Base-by-base conservation (phyloP, 2,329 filamentous ascomycete species). In the Alternaria triticimaculans region DNA sequence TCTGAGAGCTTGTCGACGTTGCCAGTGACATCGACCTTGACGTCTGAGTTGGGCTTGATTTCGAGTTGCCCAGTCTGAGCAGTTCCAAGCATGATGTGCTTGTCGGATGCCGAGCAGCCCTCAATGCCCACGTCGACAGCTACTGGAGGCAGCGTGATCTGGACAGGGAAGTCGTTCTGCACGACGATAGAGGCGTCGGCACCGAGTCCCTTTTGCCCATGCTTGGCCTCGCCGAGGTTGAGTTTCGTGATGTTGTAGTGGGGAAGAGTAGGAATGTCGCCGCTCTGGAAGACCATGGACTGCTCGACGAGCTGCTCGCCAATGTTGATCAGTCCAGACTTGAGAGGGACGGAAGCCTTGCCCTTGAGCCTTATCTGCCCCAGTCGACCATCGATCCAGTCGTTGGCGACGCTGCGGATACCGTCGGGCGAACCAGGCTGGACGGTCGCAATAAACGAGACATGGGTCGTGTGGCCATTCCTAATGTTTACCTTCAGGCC, bases 41-140 rank as follows among this genome's bases (percentile, higher is more conserved):
- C 87, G 49, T 91, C 86, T 5, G 88, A 82, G 37, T 88, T 87
- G 23, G 95, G 91, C 56, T 87, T 82, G 12, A 98, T 85, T 37
- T 88, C 80, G 33, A 97, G 82, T 43, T 85, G 81, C 18, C 87
- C 85, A 1, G 93, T 96, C 18, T 85, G 84, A 8, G 92, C 93
- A 72, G 92, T 88, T 4, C 93, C 94, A 59, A 98, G 86, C 67
- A 89, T 84, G 72, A 99, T 96, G 66, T 90, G 89, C 4, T 90
- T 87, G 60, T 96, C 89, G 21, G 87, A 83, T 5, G 87, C 84
- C 25, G 87, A 85, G 80, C 96, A 99, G 65, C 93, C 93, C 46
- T 93, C 90, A 6, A 98, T 90, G 50, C 97, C 84, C 28, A 98
- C 88, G 66, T 94, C 90, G 75, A 98, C 97, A 0, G 88, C 89